Evolutionary conservation across 2,329 filamentous ascomycete species (phyloP).

Genomic region (Ophiocordyceps camponoti-saundersi): DNA sequence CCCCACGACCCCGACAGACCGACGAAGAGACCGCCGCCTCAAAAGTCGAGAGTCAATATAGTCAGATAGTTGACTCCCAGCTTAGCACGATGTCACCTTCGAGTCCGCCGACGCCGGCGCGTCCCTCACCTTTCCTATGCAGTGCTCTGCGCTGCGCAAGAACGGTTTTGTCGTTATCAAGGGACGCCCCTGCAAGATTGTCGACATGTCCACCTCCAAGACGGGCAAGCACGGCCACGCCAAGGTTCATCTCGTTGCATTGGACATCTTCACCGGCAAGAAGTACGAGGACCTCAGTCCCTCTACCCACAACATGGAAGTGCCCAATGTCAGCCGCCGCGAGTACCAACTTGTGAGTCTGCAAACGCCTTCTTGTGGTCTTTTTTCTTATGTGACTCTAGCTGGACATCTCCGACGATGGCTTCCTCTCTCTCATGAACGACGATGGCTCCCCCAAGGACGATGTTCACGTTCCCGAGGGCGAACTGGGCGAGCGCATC

Average conservation of each 20-base stretch:
- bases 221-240: conserved; percentile 99
- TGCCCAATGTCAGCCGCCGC: conserved; percentile 78
- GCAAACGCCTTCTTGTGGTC: neutral
- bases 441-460: conserved; percentile 80
- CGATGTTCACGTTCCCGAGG: conserved; percentile 85
- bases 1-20: conserved; percentile 4
- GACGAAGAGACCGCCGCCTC: conserved; percentile 6
- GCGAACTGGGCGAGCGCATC: conserved; percentile 79
- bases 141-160: conserved; percentile 99
- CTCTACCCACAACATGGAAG: conserved; percentile 96
- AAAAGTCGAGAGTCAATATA: neutral
- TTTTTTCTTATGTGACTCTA: conserved; percentile 17
- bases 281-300: conserved; percentile 98
- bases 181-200: conserved; percentile 98
- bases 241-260: conserved; percentile 96
- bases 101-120: conserved; percentile 92
- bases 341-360: conserved; percentile 86
- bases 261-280: conserved; percentile 99
- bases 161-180: conserved; percentile 99
- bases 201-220: conserved; percentile 99
- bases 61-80: conserved; percentile 3
- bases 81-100: conserved; percentile 57
- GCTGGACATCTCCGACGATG: conserved; percentile 89
- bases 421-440: conserved; percentile 85
- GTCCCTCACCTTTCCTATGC: conserved; percentile 88